Evolutionary conservation across 2,329 filamentous ascomycete genomes (phyloP), one percentile per base, ranked within the genome.

Genomic region (Bipolaris gigantea): DNA sequence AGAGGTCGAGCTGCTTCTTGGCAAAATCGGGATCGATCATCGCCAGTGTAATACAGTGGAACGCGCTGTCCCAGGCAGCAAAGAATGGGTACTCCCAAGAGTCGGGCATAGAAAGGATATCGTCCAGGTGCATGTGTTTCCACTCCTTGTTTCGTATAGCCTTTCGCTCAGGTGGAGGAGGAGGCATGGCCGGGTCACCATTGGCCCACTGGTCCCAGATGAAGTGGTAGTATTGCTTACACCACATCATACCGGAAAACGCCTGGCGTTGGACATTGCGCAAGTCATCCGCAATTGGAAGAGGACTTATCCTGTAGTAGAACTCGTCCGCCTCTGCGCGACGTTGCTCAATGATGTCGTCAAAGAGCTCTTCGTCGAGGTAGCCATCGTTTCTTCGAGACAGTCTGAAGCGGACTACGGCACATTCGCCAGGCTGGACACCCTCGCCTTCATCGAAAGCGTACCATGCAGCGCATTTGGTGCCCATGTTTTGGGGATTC

Each of bases 41-140:
- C 35, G 94, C 90, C 57, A 97, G 78, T 0, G 92, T 90, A 64
- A 97, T 96, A 71, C 92, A 96, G 77, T 97, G 94, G 76, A 97
- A 97, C 5, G 92, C 93, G 50, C 89, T 93, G 73, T 97, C 93
- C 93, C 93, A 97, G 4, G 93, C 93, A 18, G 92, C 92, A 73
- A 97, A 97, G 80, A 97, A 97, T 0, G 93, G 93, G 66, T 97
- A 97, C 70, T 97, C 93, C 93, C 93, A 97, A 0, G 92, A 96
- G 74, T 97, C 93, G 0, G 93, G 94, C 93, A 97, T 97, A 0
- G 93, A 97, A 32, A 97, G 75, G 57, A 97, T 92, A 71, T 97
- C 93, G 63, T 97, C 94, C 64, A 96, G 85, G 74, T 97, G 84
- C 82, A 97, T 86, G 74, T 97, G 93, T 70, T 89, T 95, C 94